Evolutionary conservation across 371 early-diverging fungal species (phyloP).

Genomic region (Mycotypha africana): DNA sequence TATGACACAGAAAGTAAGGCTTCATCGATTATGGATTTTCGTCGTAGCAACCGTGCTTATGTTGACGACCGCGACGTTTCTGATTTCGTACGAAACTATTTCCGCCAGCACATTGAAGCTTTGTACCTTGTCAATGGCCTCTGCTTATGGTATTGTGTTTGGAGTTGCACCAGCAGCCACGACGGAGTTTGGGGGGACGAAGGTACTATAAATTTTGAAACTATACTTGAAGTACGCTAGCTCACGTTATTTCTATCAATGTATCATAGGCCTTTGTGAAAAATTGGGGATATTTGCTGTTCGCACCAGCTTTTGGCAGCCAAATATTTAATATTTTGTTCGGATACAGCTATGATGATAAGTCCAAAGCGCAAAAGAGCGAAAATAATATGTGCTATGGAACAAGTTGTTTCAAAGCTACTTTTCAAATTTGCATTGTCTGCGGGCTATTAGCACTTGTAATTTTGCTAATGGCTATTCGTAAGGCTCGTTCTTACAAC

Average conservation of each 20-base stretch:
- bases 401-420: conserved; percentile 7
- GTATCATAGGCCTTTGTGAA: conserved; percentile 20
- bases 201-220: conserved; percentile 8
- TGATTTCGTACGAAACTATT: conserved; percentile 6
- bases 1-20: conserved; percentile 24
- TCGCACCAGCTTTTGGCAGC: conserved; percentile 27
- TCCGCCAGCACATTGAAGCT: conserved; percentile 5
- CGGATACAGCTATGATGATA: conserved; percentile 13
- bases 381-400: conserved; percentile 14
- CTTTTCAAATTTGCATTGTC: conserved; percentile 12
- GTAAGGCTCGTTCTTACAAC: conserved; percentile 8
- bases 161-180: conserved; percentile 20
- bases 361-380: conserved; percentile 16
- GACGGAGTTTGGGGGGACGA: conserved; percentile 20
- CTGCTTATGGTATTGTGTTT: conserved; percentile 23
- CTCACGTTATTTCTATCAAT: background rate
- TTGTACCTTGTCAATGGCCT: conserved; percentile 19
- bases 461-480: conserved; percentile 4
- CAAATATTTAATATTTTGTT: conserved; percentile 22
- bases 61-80: conserved; percentile 12
- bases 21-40: conserved; percentile 41
- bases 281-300: conserved; percentile 26
- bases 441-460: background rate
- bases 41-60: conserved; percentile 20
- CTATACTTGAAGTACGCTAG: background rate